These are phyloP conservation scores for Fusarium virguliforme DNA, from an alignment of 2,329 filamentous ascomycete species.

Conservation along the genomic window DNA sequence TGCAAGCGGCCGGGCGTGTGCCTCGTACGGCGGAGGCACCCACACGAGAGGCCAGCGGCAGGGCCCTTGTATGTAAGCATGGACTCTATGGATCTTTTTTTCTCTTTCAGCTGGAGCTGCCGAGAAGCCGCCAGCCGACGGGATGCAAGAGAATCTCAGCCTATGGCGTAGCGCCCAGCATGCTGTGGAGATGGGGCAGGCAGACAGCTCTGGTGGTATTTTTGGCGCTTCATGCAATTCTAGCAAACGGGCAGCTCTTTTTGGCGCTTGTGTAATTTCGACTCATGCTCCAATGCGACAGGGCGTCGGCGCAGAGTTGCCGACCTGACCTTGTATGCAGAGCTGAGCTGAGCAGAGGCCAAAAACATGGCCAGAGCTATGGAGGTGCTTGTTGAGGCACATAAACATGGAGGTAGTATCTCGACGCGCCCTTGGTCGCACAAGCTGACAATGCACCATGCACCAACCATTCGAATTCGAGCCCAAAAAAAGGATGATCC, in stretches of 20 bases:
- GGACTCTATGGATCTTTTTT: background rate
- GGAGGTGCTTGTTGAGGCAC: background rate
- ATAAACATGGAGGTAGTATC: constrained; percentile 5
- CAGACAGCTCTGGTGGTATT: background rate
- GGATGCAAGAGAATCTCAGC: background rate
- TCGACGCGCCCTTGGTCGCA: constrained; percentile 3
- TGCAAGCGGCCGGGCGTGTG: background rate
- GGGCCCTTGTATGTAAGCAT: background rate
- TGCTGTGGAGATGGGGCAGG: constrained; percentile 9
- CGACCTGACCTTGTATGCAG: background rate
- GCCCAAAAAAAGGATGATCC: constrained; percentile 39
- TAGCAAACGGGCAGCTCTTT: background rate
- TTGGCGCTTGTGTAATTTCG: constrained; percentile 23
- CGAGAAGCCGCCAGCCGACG: constrained; percentile 7
- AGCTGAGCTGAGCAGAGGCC: constrained; percentile 5
- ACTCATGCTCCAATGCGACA: constrained; percentile 7
- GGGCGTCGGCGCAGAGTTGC: constrained; percentile 17
- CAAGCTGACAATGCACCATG: constrained; percentile 21
- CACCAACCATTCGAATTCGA: constrained; percentile 8
- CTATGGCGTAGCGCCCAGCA: constrained; percentile 19
- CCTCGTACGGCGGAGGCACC: background rate
- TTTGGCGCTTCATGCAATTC: constrained; percentile 7
- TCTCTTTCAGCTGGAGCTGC: background rate
- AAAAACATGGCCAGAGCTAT: constrained; percentile 1
- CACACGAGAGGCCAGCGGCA: background rate